Base-by-base conservation (phyloP, 371 early-diverging fungal species). In the Actinomortierella ambigua region DNA sequence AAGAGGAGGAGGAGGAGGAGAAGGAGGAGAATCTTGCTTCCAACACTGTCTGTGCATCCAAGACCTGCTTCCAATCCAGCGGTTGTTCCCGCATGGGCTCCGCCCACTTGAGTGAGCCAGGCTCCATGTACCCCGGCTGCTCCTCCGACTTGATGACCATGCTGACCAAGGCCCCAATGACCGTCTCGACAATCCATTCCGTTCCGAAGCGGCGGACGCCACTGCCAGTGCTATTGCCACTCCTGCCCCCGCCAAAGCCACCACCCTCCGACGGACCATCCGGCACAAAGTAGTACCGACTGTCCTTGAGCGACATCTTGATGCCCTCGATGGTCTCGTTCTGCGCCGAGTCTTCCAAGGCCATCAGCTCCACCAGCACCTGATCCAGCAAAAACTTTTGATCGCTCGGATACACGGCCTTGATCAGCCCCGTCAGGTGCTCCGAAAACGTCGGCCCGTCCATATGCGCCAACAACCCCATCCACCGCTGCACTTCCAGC, bases 91-190 rank as follows among this genome's bases (percentile, higher is more conserved):
- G 63, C n/a, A 66, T 44, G 3, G 59, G 44, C 28, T 71, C 63
- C 6, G 51, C 27, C 73, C 73, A 71, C 9, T 59, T 62, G 26
- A 54, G 55, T 9, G 73, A 55, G 13, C 60, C 66, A n/a, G 66
- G 59, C 29, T 59, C 60, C 49, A 66, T 20, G 23, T 54, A 61
- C 15, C 53, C 53, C 7, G 44, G 29, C 26, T 49, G 59, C 15
- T 71, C 73, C 50, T 71, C 73, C 2, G 73, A 66, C 28, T 71
- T 71, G 60, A 71, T 65, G 17, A 71, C 66, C 20, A 71, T 42
- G 3, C 63, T 49, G 11, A 71, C 59, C 47, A 71, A 50, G 17
- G 73, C 66, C 18, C 56, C 40, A 65, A 71, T 58, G 49, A 71
- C 59, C 6, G 62, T 65, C 53, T 71, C 73, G 44, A 63, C 55